phyloP scores from a whole-genome alignment of 2,329 filamentous ascomycete species.

The Epichloe coenophiala region DNA sequence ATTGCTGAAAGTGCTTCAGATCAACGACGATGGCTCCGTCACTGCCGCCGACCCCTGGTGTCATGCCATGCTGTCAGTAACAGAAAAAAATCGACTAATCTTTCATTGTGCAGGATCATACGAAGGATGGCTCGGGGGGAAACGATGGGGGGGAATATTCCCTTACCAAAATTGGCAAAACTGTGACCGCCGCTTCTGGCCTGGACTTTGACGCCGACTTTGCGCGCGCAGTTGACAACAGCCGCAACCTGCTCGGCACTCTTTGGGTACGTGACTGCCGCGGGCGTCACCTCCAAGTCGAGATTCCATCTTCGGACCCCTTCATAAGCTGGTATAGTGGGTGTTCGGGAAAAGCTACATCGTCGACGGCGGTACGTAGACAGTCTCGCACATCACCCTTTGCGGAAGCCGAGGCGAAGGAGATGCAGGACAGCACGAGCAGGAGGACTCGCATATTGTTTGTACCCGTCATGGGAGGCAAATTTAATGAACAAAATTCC shows the following conservation, averaged over 20 bases:
- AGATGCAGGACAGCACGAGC: background rate
- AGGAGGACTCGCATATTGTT: background rate
- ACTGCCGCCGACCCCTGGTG: background rate
- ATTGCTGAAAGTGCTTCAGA: background rate
- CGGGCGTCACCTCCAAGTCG: background rate
- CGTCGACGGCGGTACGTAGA: background rate
- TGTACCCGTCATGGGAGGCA: background rate
- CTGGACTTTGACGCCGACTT: background rate
- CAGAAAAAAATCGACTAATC: no score
- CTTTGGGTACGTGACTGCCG: background rate
- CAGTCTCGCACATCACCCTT: background rate
- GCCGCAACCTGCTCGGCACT: background rate
- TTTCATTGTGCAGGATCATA: no score
- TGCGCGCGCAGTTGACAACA: background rate
- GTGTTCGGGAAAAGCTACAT: background rate
- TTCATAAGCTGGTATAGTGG: background rate
- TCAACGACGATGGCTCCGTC: background rate
- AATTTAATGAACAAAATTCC: background rate
- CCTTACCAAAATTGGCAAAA: background rate
- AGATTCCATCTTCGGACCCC: background rate
- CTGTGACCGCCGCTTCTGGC: background rate
- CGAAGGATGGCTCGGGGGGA: no score
- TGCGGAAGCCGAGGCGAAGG: background rate
- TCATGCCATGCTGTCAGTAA: background rate
- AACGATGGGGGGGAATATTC: no score